Evolutionary conservation across 2,329 filamentous ascomycete genomes (phyloP).

Genomic region (Neonectria sp.): DNA sequence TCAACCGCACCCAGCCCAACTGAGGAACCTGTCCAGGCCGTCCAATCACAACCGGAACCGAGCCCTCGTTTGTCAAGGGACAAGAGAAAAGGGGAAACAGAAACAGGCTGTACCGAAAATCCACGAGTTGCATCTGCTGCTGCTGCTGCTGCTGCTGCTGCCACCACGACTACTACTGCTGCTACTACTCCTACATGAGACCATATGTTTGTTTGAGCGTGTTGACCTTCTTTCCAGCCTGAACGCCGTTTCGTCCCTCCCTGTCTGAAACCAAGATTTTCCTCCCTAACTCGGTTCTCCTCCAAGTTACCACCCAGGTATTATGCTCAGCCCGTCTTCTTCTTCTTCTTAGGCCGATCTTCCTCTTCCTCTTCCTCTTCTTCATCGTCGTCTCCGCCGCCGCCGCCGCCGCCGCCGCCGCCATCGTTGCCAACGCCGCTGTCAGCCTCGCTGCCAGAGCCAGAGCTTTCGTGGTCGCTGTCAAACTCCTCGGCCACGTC

Average conservation of each 20-base stretch:
- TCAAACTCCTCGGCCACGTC: constrained; percentile 98
- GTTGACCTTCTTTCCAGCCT: constrained; percentile 47
- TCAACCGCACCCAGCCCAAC: too few relatives aligned
- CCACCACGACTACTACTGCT: constrained; percentile 1
- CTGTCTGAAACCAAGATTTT: constrained; percentile 37
- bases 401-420: constrained; percentile 49
- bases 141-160: not conserved
- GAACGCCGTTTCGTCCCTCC: constrained; percentile 46
- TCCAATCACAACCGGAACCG: constrained; percentile 11
- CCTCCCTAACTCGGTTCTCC: not conserved
- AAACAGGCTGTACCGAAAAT: not conserved
- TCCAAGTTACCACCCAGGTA: constrained; percentile 6
- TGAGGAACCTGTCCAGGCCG: not conserved
- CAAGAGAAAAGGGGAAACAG: constrained; percentile 27
- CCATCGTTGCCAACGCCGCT: constrained; percentile 65
- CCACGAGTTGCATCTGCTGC: not conserved
- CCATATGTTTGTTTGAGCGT: constrained; percentile 13
- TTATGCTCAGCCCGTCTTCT: constrained; percentile 53
- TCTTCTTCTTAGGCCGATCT: constrained; percentile 67
- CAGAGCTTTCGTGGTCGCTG: constrained; percentile 89
- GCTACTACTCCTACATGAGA: constrained; percentile 13
- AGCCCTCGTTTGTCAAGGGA: not conserved
- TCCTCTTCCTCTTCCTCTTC: constrained; percentile 60
- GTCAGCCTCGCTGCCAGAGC: constrained; percentile 73
- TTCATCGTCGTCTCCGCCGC: constrained; percentile 54